Conservation (phyloP, 441 rosid species). For the Croton setiger region DNA sequence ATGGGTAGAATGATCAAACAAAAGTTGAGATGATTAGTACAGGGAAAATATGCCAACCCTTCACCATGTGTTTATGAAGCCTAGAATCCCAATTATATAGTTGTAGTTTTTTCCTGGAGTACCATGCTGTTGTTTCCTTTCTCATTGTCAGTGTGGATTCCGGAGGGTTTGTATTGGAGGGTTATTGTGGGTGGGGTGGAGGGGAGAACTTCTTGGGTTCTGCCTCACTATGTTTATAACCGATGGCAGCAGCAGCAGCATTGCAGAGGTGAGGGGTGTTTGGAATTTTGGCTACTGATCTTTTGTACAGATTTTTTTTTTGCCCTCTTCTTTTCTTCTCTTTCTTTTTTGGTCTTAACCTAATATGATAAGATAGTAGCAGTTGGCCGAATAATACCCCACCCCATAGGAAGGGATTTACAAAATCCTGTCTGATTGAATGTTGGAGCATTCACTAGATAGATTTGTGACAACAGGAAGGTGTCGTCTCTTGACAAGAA, state of each 20-base stretch:
- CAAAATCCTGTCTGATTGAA: constrained; percentile 28
- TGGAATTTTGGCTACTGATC: constrained; percentile 40
- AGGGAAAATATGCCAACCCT: constrained; percentile 20
- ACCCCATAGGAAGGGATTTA: constrained; percentile 24
- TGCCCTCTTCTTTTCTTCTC: constrained; percentile 1
- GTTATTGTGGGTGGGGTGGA: constrained; percentile 16
- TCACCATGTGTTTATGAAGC: constrained; percentile 16
- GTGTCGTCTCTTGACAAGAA: constrained; percentile 19
- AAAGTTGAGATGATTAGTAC: constrained; percentile 17
- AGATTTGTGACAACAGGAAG: constrained; percentile 24
- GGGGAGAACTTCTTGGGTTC: constrained; percentile 22
- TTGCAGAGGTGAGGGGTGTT: constrained; percentile 38
- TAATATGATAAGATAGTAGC: constrained; percentile 26
- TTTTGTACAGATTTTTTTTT: constrained; percentile 46
- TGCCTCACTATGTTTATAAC: constrained; percentile 26
- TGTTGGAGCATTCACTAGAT: constrained; percentile 28
- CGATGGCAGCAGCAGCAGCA: constrained; percentile 16
- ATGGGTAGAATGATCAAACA: constrained; percentile 24
- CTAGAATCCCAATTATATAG: constrained; percentile 3
- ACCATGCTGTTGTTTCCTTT: constrained; percentile 4
- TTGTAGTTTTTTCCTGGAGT: constrained; percentile 15
- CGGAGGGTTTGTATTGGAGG: constrained; percentile 17
- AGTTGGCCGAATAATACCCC: constrained; percentile 38
- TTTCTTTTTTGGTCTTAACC: constrained; percentile 15
- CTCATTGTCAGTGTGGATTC: constrained; percentile 7